phyloP scores from a whole-genome alignment of 257 asterid species.

The Cordia subcordata region DNA sequence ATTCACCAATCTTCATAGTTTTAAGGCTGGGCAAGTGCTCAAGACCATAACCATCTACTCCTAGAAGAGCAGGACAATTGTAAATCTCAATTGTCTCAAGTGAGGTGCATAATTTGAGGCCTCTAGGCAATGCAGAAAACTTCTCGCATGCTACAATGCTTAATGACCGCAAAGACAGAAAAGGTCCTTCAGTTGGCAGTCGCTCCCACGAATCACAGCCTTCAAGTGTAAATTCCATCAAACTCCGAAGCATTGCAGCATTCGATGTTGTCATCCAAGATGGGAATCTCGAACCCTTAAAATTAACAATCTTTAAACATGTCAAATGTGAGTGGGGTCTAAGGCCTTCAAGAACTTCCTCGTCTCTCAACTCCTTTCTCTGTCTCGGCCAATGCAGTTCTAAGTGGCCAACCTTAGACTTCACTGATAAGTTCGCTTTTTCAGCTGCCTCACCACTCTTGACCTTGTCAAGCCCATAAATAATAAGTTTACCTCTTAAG shows the following conservation, averaged over 20 bases:
- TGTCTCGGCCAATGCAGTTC: slow-evolving; percentile 14
- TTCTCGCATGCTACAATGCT: slow-evolving; percentile 7
- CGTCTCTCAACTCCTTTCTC: slow-evolving; percentile 8
- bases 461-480: slow-evolving; percentile 19
- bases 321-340: background rate
- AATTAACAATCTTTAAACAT: background rate
- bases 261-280: background rate
- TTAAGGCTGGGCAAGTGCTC: slow-evolving; percentile 2
- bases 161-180: slow-evolving; percentile 8
- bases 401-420: background rate
- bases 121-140: slow-evolving; percentile 7
- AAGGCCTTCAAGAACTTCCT: slow-evolving; percentile 25
- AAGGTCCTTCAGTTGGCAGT: background rate
- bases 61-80: background rate
- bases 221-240: background rate
- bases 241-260: too few species aligned
- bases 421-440: slow-evolving; percentile 13
- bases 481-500: slow-evolving; percentile 11
- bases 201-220: background rate
- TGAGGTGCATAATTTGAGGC: slow-evolving; percentile 3
- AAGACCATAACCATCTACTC: background rate
- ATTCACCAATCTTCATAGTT: slow-evolving; percentile 3
- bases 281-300: background rate
- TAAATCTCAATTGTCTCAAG: slow-evolving; percentile 4
- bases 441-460: slow-evolving; percentile 14